These are phyloP conservation scores for Calonectria ilicicola DNA, from an alignment of 2,329 filamentous ascomycete species.

Conservation along the genomic window DNA sequence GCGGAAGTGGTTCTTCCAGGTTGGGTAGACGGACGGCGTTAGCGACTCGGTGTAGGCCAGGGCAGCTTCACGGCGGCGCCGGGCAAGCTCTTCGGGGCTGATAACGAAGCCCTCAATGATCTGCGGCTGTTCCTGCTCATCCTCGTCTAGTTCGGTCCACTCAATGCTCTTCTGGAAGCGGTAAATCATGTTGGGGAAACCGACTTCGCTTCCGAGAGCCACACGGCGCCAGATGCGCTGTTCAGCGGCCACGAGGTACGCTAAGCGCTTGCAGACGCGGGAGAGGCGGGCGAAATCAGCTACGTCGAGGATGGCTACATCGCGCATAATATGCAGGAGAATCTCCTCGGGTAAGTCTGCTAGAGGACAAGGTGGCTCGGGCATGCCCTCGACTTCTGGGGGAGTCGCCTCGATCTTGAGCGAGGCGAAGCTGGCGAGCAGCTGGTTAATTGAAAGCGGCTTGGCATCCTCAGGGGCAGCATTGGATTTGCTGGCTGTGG, in stretches of 20 bases:
- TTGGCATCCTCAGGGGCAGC: slow-evolving; percentile 59
- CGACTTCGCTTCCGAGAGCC: slow-evolving; percentile 77
- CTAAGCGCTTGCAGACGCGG: slow-evolving; percentile 87
- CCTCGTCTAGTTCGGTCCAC: slow-evolving; percentile 62
- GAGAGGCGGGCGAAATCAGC: slow-evolving; percentile 81
- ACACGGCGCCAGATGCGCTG: slow-evolving; percentile 88
- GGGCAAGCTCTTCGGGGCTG: slow-evolving; percentile 52
- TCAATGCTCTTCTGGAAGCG: slow-evolving; percentile 73
- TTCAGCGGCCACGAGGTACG: slow-evolving; percentile 86
- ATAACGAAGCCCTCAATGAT: slow-evolving; percentile 48
- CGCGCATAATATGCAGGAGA: slow-evolving; percentile 80
- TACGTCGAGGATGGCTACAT: slow-evolving; percentile 80
- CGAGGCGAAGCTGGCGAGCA: slow-evolving; percentile 81
- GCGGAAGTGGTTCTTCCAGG: slow-evolving; percentile 81
- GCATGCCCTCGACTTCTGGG: slow-evolving; percentile 77
- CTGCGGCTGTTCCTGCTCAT: slow-evolving; percentile 44
- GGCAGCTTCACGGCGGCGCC: slow-evolving; percentile 47
- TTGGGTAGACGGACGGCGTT: slow-evolving; percentile 58
- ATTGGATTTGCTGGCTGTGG: slow-evolving; percentile 12
- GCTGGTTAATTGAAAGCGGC: slow-evolving; percentile 70
- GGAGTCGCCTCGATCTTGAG: slow-evolving; percentile 76
- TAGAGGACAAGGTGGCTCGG: slow-evolving; percentile 83
- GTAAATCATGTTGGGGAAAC: slow-evolving; percentile 88
- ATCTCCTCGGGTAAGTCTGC: slow-evolving; percentile 85
- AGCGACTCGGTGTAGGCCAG: slow-evolving; percentile 55